phyloP scores from a whole-genome alignment of 306 rosid species.

The Sicyos baderoa region DNA sequence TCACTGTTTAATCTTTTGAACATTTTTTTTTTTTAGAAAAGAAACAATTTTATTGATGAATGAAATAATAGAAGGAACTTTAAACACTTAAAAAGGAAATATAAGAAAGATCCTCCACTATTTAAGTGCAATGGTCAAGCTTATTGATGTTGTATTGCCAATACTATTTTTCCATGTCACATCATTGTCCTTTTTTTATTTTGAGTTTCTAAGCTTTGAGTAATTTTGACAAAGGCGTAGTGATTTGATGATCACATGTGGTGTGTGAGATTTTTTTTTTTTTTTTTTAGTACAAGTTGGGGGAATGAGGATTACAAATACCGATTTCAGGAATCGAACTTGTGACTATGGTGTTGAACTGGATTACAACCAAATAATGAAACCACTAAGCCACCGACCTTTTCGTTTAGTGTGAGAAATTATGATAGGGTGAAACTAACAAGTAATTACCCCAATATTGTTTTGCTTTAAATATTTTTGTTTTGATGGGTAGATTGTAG shows the following conservation, averaged over 20 bases:
- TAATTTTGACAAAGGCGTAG: background rate
- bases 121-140: slow-evolving; percentile 2
- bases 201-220: background rate
- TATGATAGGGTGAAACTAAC: background rate
- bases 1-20: background rate
- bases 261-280: too few relatives aligned
- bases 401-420: too few relatives aligned
- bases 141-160: background rate
- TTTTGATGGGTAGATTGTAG: slow-evolving; percentile 21
- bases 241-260: background rate
- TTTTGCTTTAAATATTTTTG: slow-evolving; percentile 12
- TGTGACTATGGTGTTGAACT: too few relatives aligned
- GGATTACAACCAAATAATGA: too few relatives aligned
- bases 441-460: background rate
- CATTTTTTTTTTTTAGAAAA: too few relatives aligned
- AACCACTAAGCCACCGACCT: too few relatives aligned
- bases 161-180: slow-evolving; percentile 1
- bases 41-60: too few relatives aligned
- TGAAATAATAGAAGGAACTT: too few relatives aligned
- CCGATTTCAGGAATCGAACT: too few relatives aligned
- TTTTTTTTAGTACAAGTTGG: too few relatives aligned
- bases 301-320: too few relatives aligned
- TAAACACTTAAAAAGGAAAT: too few relatives aligned
- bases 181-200: background rate
- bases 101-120: background rate